Evolutionary conservation across 2,329 filamentous ascomycete genomes (phyloP), one percentile per base, ranked within the genome.

Genomic region (Alternaria brassicae): DNA sequence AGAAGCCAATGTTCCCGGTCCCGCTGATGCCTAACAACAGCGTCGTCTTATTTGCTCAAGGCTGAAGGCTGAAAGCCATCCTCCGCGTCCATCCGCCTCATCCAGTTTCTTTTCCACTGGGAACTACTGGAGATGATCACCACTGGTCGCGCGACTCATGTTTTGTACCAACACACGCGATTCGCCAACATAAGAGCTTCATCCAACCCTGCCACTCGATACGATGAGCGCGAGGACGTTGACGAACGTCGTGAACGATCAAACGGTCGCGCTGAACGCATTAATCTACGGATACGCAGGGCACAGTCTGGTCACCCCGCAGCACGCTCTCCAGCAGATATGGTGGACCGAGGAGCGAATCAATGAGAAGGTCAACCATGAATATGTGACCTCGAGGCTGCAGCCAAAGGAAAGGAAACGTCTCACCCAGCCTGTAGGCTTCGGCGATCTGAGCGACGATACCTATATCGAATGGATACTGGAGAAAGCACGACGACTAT

Each of bases 391-490:
- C 50, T 86, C 86, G 39, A 85, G 90, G 58, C 81, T 93, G 40
- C 81, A 85, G 47, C 84, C 86, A 39, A 83, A 87, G 61, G 89
- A 91, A 75, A 82, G 87, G 65, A 81, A 84, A 55, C 85, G 85
- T 53, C 79, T 93, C 45, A 84, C 89, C 69, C 80, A 81, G 39
- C 86, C 86, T 8, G 80, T 91, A 45, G 85, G 82, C 12, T 92
- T 91, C 74, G 89, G 89, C 28, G 88, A 88, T 67, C 73, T 86
- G 56, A 92, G 89, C 4, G 87, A 91, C 74, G 86, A 89, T 62
- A 92, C 89, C 1, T 93, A 93, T 73, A 88, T 90, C 81, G 89
- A 92, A 72, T 92, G 90, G 88, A 91, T 93, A 57, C 79, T 90
- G 45, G 81, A 86, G 55, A 89, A 88, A 67, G 88, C 89, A 6